Percentiles rank a stretch among this genome's conserved stretches.
Conservation (phyloP, 2,329 filamentous ascomycete species). For the Drechmeria coniospora region DNA sequence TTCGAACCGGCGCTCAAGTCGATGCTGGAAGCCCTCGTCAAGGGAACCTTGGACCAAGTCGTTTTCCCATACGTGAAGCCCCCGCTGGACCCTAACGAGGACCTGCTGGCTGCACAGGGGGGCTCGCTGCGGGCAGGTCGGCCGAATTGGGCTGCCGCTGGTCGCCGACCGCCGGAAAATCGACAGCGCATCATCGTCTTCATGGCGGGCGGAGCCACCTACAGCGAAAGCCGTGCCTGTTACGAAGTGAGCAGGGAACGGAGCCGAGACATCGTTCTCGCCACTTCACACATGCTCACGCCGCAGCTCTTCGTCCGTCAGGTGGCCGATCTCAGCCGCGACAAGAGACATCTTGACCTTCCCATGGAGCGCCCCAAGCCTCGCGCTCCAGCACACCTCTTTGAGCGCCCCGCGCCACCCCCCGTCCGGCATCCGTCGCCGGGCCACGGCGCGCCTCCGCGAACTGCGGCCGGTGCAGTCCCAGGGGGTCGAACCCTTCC, state of each 20-base stretch:
- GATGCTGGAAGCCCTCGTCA: constrained; percentile 63
- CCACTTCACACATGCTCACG: constrained; percentile 84
- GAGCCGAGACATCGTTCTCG: constrained; percentile 71
- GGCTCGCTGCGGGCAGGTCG: constrained; percentile 81
- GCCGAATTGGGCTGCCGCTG: constrained; percentile 84
- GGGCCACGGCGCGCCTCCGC: constrained; percentile 5
- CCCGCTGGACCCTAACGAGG: constrained; percentile 46
- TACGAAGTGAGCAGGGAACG: constrained; percentile 67
- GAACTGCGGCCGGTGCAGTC: constrained; percentile 5
- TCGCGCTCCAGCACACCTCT: constrained; percentile 74
- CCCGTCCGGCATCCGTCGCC: constrained; percentile 17
- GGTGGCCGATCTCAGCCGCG: constrained; percentile 60
- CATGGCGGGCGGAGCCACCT: constrained; percentile 89
- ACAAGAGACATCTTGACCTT: constrained; percentile 62
- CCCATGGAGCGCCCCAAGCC: constrained; percentile 66
- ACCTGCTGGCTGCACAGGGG: constrained; percentile 39
- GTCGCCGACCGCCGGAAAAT: constrained; percentile 58
- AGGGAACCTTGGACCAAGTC: constrained; percentile 49
- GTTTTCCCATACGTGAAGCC: constrained; percentile 61
- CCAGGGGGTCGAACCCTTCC: neutral
- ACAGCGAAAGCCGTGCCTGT: constrained; percentile 75
- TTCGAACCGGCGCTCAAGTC: constrained; percentile 70
- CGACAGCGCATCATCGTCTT: constrained; percentile 85
- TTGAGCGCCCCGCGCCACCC: constrained; percentile 51
- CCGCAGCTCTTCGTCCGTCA: constrained; percentile 73